phyloP scores from a whole-genome alignment of 768 basidiomycete species.

The Xanthoconium purpureum region DNA sequence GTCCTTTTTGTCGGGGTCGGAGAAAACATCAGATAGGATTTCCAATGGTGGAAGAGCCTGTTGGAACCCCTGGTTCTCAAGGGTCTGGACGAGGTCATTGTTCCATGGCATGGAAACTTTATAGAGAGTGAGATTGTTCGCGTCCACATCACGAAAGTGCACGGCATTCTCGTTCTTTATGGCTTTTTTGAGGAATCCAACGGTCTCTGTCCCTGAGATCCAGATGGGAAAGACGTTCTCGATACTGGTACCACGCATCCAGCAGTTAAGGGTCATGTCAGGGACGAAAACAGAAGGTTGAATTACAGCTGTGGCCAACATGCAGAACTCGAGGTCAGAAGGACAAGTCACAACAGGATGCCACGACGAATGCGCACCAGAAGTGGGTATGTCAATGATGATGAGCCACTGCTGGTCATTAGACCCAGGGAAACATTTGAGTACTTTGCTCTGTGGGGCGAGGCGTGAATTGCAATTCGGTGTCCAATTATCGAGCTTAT shows the following conservation, averaged over 20 bases:
- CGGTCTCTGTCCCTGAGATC: background rate
- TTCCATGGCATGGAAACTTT: background rate
- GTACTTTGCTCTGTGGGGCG: background rate
- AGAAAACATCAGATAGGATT: background rate
- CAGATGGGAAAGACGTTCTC: background rate
- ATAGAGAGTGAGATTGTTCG: background rate
- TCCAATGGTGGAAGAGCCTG: background rate
- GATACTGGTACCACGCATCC: background rate
- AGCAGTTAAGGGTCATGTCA: background rate
- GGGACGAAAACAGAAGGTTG: background rate
- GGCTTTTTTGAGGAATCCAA: background rate
- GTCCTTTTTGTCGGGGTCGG: background rate
- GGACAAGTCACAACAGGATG: no score
- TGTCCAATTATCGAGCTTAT: background rate
- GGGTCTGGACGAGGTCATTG: background rate
- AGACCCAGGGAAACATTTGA: background rate
- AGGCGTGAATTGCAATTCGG: background rate
- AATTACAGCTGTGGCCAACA: background rate
- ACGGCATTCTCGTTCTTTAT: background rate
- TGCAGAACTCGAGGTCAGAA: background rate
- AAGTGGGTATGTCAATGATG: background rate
- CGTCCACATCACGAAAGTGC: background rate
- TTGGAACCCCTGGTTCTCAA: background rate
- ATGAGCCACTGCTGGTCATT: background rate
- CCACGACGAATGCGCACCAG: background rate